Evolutionary conservation across 768 basidiomycete species (phyloP).

Genomic region (Boletales sp.): DNA sequence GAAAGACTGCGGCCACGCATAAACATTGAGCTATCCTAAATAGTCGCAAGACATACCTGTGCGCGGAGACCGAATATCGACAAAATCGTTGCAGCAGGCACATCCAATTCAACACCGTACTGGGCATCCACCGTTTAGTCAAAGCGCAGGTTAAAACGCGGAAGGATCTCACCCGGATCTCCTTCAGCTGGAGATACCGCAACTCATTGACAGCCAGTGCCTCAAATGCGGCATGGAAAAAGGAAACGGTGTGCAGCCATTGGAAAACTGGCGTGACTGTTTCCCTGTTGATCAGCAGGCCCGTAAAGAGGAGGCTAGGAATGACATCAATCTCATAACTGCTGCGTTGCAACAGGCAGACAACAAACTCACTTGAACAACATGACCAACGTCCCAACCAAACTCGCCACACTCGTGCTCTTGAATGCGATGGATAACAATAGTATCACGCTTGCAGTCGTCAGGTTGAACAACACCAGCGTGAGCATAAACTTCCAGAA

Average conservation of each 20-base stretch:
- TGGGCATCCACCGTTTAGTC: constrained; percentile 31
- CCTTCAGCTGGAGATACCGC: constrained; percentile 87
- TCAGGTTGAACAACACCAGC: constrained; percentile 93
- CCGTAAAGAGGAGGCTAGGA: constrained; percentile 87
- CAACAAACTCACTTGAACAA: constrained; percentile 82
- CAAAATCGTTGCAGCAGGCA: constrained; percentile 93
- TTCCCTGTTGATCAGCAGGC: constrained; percentile 91
- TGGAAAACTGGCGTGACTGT: constrained; percentile 67
- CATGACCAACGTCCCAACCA: constrained; percentile 96
- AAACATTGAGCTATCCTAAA: constrained; percentile 1
- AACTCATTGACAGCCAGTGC: constrained; percentile 97
- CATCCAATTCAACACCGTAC: constrained; percentile 96
- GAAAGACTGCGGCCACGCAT: constrained; percentile 59
- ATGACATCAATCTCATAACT: constrained; percentile 4
- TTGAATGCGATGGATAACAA: constrained; percentile 87
- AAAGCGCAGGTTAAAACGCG: not conserved
- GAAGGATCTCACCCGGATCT: constrained; percentile 66
- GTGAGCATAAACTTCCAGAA: constrained; percentile 99
- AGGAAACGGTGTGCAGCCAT: constrained; percentile 90
- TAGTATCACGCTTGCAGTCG: constrained; percentile 89
- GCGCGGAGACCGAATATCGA: constrained; percentile 91
- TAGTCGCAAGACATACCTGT: constrained; percentile 51
- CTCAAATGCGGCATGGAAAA: constrained; percentile 99
- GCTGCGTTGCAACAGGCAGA: not conserved
- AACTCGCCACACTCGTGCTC: constrained; percentile 83